A percentile compares a stretch with the other conserved stretches of the same genome.
Conservation (phyloP, 225 moss, liverwort and hornwort genomes). For the Straminergon stramineum region DNA sequence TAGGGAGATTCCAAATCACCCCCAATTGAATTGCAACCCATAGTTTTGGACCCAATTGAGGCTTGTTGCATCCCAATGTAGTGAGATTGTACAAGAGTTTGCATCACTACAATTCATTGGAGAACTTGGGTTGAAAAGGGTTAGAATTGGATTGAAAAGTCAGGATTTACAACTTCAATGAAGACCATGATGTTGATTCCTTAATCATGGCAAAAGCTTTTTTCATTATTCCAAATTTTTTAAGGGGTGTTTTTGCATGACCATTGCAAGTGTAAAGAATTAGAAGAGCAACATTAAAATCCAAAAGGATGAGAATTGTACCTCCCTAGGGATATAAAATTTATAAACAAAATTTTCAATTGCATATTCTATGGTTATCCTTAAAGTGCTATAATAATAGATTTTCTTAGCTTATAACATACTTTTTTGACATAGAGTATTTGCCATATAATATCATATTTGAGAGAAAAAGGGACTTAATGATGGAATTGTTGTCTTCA, state of each 20-base stretch:
- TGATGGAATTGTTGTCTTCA: neutral
- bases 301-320: neutral
- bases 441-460: neutral
- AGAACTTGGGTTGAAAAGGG: neutral
- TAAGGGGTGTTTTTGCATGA: neutral
- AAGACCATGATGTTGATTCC: accelerated
- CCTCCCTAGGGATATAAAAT: neutral
- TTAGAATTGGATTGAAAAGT: neutral
- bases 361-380: neutral
- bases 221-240: neutral
- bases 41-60: neutral
- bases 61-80: neutral
- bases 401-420: neutral
- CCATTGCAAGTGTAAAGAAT: neutral
- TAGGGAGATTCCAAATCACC: neutral
- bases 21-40: accelerated
- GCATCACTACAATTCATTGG: too few species aligned
- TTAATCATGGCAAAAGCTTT: neutral
- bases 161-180: neutral
- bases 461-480: accelerated
- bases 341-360: accelerated
- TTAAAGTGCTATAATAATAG: neutral
- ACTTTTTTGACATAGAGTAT: neutral
- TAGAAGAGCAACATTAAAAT: neutral
- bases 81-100: neutral